These are phyloP conservation scores for Fusarium sp. DNA, from an alignment of 2,329 filamentous ascomycete genomes.

Conservation along the genomic window DNA sequence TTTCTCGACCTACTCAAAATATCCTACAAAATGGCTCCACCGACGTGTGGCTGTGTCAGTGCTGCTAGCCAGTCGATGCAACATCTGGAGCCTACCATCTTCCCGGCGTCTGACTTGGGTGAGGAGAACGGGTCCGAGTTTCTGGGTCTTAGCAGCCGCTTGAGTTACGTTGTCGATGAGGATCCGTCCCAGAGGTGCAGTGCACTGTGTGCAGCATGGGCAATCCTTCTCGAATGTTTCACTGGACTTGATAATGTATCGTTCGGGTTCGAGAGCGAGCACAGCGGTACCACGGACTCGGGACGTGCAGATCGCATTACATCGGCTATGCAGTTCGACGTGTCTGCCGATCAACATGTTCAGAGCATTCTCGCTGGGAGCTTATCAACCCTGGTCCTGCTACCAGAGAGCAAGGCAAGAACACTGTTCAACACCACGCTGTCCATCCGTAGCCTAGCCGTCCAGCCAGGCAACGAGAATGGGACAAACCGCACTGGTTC, in stretches of 20 bases:
- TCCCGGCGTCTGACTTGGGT: slow-evolving; percentile 33
- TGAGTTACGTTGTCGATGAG: not conserved
- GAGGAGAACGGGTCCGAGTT: slow-evolving; percentile 15
- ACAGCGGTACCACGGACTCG: not conserved
- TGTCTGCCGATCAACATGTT: slow-evolving; percentile 14
- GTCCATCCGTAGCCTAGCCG: slow-evolving; percentile 32
- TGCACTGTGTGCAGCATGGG: slow-evolving; percentile 26
- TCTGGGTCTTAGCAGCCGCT: not conserved
- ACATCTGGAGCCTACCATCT: slow-evolving; percentile 32
- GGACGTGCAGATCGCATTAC: not conserved
- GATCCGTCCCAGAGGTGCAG: slow-evolving; percentile 14
- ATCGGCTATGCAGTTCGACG: not conserved
- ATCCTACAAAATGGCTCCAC: slow-evolving; percentile 12
- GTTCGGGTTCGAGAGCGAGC: slow-evolving; percentile 20
- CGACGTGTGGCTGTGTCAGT: slow-evolving; percentile 15
- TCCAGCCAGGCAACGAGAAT: slow-evolving; percentile 44
- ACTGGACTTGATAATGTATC: slow-evolving; percentile 36
- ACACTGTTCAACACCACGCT: slow-evolving; percentile 58
- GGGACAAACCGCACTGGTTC: not conserved
- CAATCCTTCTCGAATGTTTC: slow-evolving; percentile 33
- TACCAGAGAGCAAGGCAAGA: slow-evolving; percentile 20
- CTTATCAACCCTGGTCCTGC: not conserved
- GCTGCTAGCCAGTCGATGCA: slow-evolving; percentile 1
- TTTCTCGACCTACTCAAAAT: not conserved
- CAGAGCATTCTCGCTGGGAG: not conserved